Conservation (phyloP, 768 basidiomycete genomes). For the Grammothele lineata region DNA sequence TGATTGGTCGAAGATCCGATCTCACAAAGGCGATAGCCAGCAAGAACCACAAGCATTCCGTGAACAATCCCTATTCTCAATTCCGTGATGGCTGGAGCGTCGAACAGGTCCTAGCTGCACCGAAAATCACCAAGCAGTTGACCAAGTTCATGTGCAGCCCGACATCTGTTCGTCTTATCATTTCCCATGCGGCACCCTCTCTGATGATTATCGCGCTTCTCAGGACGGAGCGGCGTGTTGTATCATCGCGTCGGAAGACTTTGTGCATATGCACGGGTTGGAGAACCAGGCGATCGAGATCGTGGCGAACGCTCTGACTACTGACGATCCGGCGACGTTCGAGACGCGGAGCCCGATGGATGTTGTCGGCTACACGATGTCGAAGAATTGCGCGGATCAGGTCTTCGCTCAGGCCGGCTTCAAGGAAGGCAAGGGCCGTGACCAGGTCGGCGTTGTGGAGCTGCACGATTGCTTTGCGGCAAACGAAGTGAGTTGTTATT, state of each 20-base stretch:
- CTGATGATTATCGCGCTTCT: not conserved
- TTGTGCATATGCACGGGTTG: conserved; percentile 64
- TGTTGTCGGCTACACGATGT: conserved; percentile 77
- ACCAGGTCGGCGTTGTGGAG: conserved; percentile 80
- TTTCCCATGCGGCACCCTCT: not conserved
- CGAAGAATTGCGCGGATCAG: conserved; percentile 60
- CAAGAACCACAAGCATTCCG: conserved; percentile 80
- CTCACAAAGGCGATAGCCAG: no score
- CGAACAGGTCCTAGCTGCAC: conserved; percentile 62
- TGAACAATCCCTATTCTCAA: conserved; percentile 84
- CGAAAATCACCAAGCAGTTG: conserved; percentile 66
- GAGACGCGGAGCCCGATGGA: conserved; percentile 73
- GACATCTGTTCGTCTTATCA: conserved; percentile 51
- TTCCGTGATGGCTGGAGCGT: conserved; percentile 76
- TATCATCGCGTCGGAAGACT: conserved; percentile 73
- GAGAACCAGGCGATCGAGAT: conserved; percentile 89
- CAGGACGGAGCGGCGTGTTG: conserved; percentile 77
- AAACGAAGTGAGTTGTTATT: conserved; percentile 53
- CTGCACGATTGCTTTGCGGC: conserved; percentile 85
- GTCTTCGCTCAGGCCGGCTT: conserved; percentile 74
- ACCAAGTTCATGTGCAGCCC: conserved; percentile 89
- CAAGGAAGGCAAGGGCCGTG: conserved; percentile 52
- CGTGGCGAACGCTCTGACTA: conserved; percentile 58
- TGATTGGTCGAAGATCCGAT: no score
- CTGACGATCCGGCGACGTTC: conserved; percentile 63